These are phyloP conservation scores for Penicillium decumbens DNA, from an alignment of 2,329 filamentous ascomycete genomes.

Conservation along the genomic window DNA sequence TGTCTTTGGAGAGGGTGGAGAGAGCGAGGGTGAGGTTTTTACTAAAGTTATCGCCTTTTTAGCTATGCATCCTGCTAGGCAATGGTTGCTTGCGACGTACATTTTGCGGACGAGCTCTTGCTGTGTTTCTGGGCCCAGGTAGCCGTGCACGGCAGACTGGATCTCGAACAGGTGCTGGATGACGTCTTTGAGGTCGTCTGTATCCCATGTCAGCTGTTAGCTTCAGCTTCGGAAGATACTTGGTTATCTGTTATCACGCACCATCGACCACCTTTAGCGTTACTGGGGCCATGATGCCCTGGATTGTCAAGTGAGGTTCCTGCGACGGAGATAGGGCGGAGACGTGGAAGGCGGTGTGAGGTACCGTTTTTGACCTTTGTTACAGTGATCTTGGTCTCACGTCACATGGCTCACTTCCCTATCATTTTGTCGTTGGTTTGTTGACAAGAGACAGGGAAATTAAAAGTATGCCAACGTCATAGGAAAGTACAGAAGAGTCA, in stretches of 20 bases:
- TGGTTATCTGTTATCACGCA: neutral
- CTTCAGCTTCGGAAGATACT: too few relatives aligned
- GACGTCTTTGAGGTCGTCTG: constrained; percentile 55
- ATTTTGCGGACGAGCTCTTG: constrained; percentile 56
- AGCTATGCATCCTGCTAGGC: neutral
- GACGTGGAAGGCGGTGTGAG: constrained; percentile 17
- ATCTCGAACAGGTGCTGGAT: constrained; percentile 61
- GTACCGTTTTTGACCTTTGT: too few relatives aligned
- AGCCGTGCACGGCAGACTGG: constrained; percentile 55
- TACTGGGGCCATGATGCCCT: constrained; percentile 19
- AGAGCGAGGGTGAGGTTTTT: constrained; percentile 53
- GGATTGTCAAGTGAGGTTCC: neutral
- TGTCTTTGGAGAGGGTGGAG: constrained; percentile 46
- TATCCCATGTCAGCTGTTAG: neutral
- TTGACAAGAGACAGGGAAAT: too few relatives aligned
- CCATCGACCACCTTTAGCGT: constrained; percentile 23
- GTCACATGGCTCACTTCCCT: too few relatives aligned
- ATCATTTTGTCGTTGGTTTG: too few relatives aligned
- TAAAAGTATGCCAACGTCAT: too few relatives aligned
- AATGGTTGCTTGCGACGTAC: constrained; percentile 31
- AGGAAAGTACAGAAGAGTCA: too few relatives aligned
- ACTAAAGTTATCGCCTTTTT: constrained; percentile 21
- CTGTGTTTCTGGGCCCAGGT: constrained; percentile 54
- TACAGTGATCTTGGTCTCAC: too few relatives aligned
- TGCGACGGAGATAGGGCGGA: constrained; percentile 8